Conservation (phyloP, 2,329 filamentous ascomycete genomes). For the Epichloe bromicola region DNA sequence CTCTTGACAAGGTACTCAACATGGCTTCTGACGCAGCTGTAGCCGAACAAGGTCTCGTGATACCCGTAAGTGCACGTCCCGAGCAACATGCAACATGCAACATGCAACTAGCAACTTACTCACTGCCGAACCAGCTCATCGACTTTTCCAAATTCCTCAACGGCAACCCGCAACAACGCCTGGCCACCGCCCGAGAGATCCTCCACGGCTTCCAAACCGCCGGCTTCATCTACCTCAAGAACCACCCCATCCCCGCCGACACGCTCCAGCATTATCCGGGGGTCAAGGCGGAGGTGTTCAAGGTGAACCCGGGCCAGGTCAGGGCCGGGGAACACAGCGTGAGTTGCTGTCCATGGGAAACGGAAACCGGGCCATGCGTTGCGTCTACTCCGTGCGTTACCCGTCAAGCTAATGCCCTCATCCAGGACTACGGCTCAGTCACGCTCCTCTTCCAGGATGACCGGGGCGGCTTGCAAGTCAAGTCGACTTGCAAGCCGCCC, state of each 20-base stretch:
- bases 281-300: constrained; percentile 52
- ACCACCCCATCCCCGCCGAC: constrained; percentile 55
- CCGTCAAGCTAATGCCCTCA: background rate
- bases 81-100: too few relatives aligned
- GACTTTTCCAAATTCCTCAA: constrained; percentile 62
- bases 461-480: constrained; percentile 42
- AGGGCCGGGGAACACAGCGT: constrained; percentile 64
- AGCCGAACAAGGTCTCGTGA: constrained; percentile 38
- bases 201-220: constrained; percentile 71
- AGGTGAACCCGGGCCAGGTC: constrained; percentile 53
- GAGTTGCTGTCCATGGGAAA: constrained; percentile 6
- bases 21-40: constrained; percentile 30
- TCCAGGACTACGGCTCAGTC: constrained; percentile 43
- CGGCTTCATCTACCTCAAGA: constrained; percentile 80
- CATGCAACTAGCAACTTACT: background rate
- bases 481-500: too few relatives aligned
- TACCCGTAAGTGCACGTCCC: constrained; percentile 31
- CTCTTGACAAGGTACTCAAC: background rate
- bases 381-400: background rate
- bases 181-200: constrained; percentile 55
- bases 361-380: background rate
- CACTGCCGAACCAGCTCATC: constrained; percentile 12
- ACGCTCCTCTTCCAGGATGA: constrained; percentile 50
- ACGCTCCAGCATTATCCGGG: constrained; percentile 55
- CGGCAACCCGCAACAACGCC: constrained; percentile 46